A percentile compares a stretch with the other conserved stretches of the same genome.
Conservation (phyloP, 768 basidiomycete species). For the Melanogaster broomeanus region DNA sequence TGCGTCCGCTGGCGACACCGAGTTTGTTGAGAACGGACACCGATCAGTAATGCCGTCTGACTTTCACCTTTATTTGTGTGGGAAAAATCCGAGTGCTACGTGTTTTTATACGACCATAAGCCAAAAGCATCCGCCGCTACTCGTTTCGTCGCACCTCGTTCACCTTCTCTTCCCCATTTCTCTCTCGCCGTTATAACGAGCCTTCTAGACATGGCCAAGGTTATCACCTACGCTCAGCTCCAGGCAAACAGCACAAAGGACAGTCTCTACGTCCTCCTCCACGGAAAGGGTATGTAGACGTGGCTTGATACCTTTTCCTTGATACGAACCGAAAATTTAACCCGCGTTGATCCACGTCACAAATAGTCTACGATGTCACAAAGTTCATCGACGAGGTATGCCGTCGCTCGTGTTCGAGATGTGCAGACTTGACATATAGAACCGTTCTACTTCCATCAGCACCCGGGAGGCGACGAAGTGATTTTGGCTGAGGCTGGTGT, state of each 20-base stretch:
- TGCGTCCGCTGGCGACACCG: too few relatives aligned
- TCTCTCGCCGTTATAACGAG: conserved; percentile 5
- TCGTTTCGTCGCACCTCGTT: conserved; percentile 29
- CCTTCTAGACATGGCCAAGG: conserved; percentile 45
- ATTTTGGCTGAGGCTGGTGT: conserved; percentile 88
- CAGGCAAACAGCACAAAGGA: conserved; percentile 75
- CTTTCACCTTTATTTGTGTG: conserved; percentile 6
- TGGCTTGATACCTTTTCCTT: not conserved
- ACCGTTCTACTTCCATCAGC: conserved; percentile 45
- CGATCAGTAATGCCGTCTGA: too few relatives aligned
- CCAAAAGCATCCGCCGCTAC: not conserved
- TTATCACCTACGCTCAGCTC: conserved; percentile 73
- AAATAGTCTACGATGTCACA: conserved; percentile 86
- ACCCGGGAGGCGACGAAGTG: conserved; percentile 98
- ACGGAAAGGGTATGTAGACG: conserved; percentile 69
- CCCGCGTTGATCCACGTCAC: not conserved
- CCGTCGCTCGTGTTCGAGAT: conserved; percentile 3
- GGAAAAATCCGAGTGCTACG: not conserved
- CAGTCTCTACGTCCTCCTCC: conserved; percentile 77
- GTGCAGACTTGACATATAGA: conserved; percentile 6
- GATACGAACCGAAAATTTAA: conserved; percentile 1
- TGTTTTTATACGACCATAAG: conserved; percentile 8
- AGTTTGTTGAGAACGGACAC: too few relatives aligned
- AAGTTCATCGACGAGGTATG: conserved; percentile 94
- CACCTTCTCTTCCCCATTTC: conserved; percentile 19